phyloP scores from a whole-genome alignment of 495 filamentous ascomycete species.

The Trichoderma reesei region DNA sequence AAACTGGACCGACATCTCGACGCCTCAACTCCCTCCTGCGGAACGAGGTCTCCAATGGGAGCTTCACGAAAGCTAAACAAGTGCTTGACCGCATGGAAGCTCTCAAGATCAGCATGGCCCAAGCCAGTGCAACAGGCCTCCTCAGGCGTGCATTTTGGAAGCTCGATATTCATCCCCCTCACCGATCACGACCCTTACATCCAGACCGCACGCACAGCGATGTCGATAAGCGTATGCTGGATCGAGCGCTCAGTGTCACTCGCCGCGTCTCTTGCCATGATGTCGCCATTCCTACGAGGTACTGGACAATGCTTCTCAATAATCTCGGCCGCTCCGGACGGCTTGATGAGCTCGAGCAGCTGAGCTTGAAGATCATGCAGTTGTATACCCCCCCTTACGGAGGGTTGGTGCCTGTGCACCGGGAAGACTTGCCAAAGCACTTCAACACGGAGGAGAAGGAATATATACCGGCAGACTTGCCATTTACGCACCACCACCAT shows the following conservation, averaged over 20 bases:
- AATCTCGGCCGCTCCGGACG: conserved; percentile 21
- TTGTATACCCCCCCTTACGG: conserved; percentile 14
- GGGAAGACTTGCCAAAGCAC: conserved; percentile 20
- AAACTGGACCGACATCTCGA: conserved; percentile 15
- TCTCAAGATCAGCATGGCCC: conserved; percentile 18
- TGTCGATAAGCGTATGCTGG: neutral
- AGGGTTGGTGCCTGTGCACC: conserved; percentile 23
- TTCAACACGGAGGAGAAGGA: conserved; percentile 15
- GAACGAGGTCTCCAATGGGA: conserved; percentile 14
- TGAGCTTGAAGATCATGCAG: conserved; percentile 20
- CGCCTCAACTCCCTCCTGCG: conserved; percentile 19
- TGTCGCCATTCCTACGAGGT: conserved; percentile 10
- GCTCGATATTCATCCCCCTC: conserved; percentile 13
- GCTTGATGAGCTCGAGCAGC: conserved; percentile 22
- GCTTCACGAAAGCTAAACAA: conserved; percentile 15
- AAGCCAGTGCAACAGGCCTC: conserved; percentile 15
- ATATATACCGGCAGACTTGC: conserved; percentile 22
- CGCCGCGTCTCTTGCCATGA: conserved; percentile 7
- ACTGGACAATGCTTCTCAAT: conserved; percentile 22
- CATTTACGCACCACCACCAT: conserved; percentile 15
- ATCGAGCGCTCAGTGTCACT: conserved; percentile 6
- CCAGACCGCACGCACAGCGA: neutral
- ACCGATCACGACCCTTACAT: neutral
- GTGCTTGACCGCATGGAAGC: conserved; percentile 25
- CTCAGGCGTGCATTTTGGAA: conserved; percentile 18